phyloP scores from a whole-genome alignment of 2,329 filamentous ascomycete genomes.

The Colletotrichum noveboracense region DNA sequence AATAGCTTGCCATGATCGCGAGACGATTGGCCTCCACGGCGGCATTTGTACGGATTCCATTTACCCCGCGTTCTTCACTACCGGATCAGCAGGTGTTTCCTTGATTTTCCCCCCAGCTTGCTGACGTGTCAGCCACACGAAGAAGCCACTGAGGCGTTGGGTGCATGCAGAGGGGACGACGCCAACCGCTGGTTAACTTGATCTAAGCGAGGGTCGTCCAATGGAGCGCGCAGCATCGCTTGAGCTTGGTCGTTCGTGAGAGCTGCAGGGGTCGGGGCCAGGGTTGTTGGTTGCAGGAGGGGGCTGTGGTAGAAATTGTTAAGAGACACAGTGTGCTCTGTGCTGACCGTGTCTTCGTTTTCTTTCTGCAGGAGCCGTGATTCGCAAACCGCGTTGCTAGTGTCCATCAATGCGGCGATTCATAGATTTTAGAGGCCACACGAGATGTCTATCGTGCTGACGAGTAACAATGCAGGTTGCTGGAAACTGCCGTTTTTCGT shows the following conservation, averaged over 20 bases:
- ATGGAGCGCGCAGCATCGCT: not conserved
- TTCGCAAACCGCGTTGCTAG: not conserved
- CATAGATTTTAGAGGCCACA: not conserved
- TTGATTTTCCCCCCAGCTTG: not conserved
- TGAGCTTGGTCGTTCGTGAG: not conserved
- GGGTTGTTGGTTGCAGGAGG: not conserved
- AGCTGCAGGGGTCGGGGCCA: not conserved
- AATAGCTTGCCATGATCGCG: not conserved
- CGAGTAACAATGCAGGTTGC: not conserved
- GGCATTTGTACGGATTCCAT: not conserved
- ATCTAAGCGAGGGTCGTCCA: not conserved
- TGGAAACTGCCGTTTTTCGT: too few relatives aligned
- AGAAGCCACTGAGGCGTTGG: not conserved
- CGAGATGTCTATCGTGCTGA: not conserved
- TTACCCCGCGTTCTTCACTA: constrained; percentile 2
- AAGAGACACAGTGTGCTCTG: not conserved
- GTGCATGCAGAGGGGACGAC: not conserved
- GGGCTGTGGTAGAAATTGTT: not conserved
- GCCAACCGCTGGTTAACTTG: not conserved
- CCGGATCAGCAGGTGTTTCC: constrained; percentile 1
- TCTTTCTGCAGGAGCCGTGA: not conserved
- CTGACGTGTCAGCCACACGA: not conserved
- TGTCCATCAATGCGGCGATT: not conserved
- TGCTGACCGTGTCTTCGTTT: not conserved
- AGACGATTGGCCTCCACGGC: not conserved